phyloP scores from a whole-genome alignment of 2,329 filamentous ascomycete genomes.

The Dendryphion nanum region DNA sequence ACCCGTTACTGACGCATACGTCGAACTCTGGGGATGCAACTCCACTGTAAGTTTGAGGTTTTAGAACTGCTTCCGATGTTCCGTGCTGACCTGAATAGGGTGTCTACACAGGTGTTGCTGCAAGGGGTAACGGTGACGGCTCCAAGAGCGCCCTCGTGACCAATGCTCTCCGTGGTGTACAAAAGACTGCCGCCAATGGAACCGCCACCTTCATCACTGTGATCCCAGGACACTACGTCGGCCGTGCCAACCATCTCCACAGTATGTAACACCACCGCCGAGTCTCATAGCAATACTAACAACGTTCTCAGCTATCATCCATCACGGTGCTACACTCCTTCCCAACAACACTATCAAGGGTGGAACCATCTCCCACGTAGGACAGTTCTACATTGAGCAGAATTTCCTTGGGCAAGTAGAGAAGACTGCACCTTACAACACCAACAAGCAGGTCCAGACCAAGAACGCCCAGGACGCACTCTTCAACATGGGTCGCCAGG shows the following conservation, averaged over 20 bases:
- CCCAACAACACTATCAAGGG: constrained; percentile 53
- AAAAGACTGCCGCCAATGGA: constrained; percentile 47
- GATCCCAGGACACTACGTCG: constrained; percentile 44
- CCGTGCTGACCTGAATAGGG: constrained; percentile 27
- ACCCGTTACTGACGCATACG: constrained; percentile 48
- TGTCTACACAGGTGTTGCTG: constrained; percentile 49
- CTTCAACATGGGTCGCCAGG: constrained; percentile 47
- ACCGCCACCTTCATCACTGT: constrained; percentile 51
- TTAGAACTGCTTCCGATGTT: neutral
- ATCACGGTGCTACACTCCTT: constrained; percentile 40
- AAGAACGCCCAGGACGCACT: constrained; percentile 54
- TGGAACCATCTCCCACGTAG: constrained; percentile 57
- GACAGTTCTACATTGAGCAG: constrained; percentile 66
- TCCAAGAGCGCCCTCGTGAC: constrained; percentile 22
- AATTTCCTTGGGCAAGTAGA: constrained; percentile 55
- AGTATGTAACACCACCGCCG: constrained; percentile 18
- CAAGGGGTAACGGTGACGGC: constrained; percentile 33
- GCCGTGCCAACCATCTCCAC: constrained; percentile 32
- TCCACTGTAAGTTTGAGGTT: constrained; percentile 15
- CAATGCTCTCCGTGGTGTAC: constrained; percentile 50
- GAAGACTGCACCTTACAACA: constrained; percentile 44
- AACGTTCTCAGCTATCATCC: constrained; percentile 26
- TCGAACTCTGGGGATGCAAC: constrained; percentile 52
- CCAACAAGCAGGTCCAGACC: constrained; percentile 45
- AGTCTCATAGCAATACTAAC: too few relatives aligned